These are phyloP conservation scores for Aspergillus tanneri DNA, from an alignment of 2,329 filamentous ascomycete genomes.

Conservation along the genomic window DNA sequence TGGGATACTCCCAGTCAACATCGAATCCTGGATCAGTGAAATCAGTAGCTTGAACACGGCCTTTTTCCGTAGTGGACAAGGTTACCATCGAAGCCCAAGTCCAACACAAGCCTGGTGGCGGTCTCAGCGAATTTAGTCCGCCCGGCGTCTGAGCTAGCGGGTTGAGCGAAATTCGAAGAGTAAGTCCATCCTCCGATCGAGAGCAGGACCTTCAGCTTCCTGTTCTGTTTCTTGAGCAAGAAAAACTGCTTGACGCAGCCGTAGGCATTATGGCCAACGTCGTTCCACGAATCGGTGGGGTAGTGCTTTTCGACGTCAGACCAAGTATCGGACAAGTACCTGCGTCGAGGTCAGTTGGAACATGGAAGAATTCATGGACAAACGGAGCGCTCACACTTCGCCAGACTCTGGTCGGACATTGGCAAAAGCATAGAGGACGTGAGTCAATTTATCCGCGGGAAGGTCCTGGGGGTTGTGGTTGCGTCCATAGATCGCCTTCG, in stretches of 20 bases:
- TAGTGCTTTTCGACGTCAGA: slow-evolving; percentile 70
- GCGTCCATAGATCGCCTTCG: slow-evolving; percentile 75
- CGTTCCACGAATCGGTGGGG: slow-evolving; percentile 64
- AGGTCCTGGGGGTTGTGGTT: slow-evolving; percentile 80
- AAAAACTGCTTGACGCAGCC: slow-evolving; percentile 76
- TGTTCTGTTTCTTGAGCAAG: slow-evolving; percentile 70
- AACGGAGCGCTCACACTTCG: slow-evolving; percentile 61
- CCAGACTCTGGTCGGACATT: slow-evolving; percentile 76
- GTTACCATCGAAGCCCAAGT: slow-evolving; percentile 67
- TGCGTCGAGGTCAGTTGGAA: slow-evolving; percentile 20
- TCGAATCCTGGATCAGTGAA: too few relatives aligned
- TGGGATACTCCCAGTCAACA: slow-evolving; percentile 51
- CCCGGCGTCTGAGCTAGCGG: slow-evolving; percentile 62
- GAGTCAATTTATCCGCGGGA: slow-evolving; percentile 76
- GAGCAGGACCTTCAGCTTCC: slow-evolving; percentile 74
- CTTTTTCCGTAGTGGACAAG: slow-evolving; percentile 3
- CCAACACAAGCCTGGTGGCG: slow-evolving; percentile 72
- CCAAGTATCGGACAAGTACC: slow-evolving; percentile 63
- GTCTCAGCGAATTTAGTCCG: slow-evolving; percentile 66
- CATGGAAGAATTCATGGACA: background rate
- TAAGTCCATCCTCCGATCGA: slow-evolving; percentile 82
- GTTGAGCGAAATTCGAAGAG: slow-evolving; percentile 71
- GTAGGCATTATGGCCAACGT: slow-evolving; percentile 69
- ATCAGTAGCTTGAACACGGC: background rate
- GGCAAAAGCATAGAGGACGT: slow-evolving; percentile 85